Conservation (phyloP, 768 basidiomycete genomes). For the Dacryopinax primogenitus region DNA sequence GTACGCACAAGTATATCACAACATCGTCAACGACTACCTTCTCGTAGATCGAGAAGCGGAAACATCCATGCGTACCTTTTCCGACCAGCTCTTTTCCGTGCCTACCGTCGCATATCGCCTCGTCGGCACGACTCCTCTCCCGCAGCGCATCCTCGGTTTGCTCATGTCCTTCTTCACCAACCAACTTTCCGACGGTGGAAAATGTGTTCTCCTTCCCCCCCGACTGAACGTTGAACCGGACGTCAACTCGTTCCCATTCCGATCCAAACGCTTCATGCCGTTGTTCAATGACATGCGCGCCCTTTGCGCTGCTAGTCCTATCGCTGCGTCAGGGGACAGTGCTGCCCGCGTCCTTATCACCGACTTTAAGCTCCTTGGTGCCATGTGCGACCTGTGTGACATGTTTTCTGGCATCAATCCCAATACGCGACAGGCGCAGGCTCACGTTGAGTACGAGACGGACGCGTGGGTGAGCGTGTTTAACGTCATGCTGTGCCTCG, state of each 20-base stretch:
- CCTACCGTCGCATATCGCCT: constrained; percentile 74
- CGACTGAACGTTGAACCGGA: constrained; percentile 36
- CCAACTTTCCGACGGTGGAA: constrained; percentile 50
- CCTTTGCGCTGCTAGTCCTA: constrained; percentile 51
- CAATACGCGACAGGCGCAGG: constrained; percentile 65
- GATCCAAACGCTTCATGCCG: constrained; percentile 90
- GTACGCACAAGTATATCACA: constrained; percentile 73
- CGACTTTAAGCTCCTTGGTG: constrained; percentile 67
- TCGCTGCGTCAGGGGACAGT: background rate
- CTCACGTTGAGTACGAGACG: constrained; percentile 90
- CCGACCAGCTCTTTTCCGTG: constrained; percentile 83
- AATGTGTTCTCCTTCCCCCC: constrained; percentile 42
- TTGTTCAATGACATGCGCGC: constrained; percentile 85
- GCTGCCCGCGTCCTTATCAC: constrained; percentile 29
- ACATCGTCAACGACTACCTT: constrained; percentile 80
- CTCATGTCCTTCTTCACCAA: constrained; percentile 89
- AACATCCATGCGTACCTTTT: constrained; percentile 86
- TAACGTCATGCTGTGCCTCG: constrained; percentile 82
- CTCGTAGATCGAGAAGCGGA: constrained; percentile 89
- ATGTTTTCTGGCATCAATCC: constrained; percentile 91
- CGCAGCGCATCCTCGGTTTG: constrained; percentile 64
- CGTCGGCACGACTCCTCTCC: constrained; percentile 56
- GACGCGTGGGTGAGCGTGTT: constrained; percentile 97
- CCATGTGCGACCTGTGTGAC: constrained; percentile 57
- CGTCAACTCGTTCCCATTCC: constrained; percentile 77